These are phyloP conservation scores for Stromatinia cepivora DNA, from an alignment of 2,329 filamentous ascomycete species.

Conservation along the genomic window DNA sequence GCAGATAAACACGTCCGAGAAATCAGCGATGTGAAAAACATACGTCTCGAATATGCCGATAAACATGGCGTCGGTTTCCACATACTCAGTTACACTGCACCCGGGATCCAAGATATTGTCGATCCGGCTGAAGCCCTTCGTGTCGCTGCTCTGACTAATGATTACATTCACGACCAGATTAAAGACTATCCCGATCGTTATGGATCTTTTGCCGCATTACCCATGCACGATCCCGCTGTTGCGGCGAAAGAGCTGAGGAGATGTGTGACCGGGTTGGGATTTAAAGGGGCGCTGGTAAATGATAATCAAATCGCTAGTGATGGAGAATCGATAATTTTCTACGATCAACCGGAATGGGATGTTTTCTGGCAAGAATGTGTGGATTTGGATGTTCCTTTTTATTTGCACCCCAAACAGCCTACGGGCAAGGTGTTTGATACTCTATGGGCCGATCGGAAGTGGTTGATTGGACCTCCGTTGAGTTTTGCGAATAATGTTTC, in stretches of 20 bases:
- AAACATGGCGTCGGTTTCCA: constrained; percentile 52
- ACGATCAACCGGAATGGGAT: constrained; percentile 61
- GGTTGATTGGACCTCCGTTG: constrained; percentile 59
- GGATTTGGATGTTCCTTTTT: constrained; percentile 63
- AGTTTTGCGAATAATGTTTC: constrained; percentile 60
- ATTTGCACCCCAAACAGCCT: constrained; percentile 60
- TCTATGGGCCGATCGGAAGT: constrained; percentile 59
- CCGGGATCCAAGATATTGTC: constrained; percentile 50
- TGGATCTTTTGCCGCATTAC: constrained; percentile 51
- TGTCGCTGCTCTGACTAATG: constrained; percentile 44
- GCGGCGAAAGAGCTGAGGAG: constrained; percentile 53
- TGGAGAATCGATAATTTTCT: constrained; percentile 63
- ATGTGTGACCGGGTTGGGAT: constrained; percentile 57
- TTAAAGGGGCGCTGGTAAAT: constrained; percentile 62
- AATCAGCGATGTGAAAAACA: constrained; percentile 50
- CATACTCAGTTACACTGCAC: constrained; percentile 51
- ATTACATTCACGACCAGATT: constrained; percentile 34
- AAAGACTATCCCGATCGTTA: constrained; percentile 43
- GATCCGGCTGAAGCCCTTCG: constrained; percentile 46
- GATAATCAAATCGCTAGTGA: constrained; percentile 62
- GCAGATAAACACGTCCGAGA: constrained; percentile 58
- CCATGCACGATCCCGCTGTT: constrained; percentile 54
- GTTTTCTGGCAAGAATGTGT: constrained; percentile 59
- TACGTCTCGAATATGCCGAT: constrained; percentile 48
- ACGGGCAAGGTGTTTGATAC: constrained; percentile 57